Percentiles rank a stretch among this genome's conserved stretches.
phyloP scores from a whole-genome alignment of 2,329 filamentous ascomycete species.

The Elsinoe fawcettii region DNA sequence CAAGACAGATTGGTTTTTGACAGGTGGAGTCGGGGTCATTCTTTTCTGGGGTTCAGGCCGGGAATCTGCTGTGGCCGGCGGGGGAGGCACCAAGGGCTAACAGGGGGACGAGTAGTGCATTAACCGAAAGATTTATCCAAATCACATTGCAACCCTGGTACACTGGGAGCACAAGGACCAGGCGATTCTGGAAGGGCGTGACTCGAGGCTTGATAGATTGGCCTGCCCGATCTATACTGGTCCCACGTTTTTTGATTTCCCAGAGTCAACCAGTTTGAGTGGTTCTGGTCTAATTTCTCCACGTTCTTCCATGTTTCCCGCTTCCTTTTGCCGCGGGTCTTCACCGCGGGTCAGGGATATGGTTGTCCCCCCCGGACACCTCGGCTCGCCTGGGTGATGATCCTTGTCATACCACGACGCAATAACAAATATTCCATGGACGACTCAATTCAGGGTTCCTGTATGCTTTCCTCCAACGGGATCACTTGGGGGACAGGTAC shows the following conservation, averaged over 20 bases:
- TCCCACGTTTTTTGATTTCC: neutral
- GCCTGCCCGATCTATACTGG: constrained; percentile 6
- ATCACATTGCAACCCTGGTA: constrained; percentile 4
- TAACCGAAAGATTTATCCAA: constrained; percentile 1
- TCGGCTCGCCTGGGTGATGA: neutral
- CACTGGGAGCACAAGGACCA: no score
- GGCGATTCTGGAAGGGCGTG: neutral
- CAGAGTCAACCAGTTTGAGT: no score
- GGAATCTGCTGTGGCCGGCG: neutral
- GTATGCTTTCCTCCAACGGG: no score
- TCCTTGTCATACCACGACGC: neutral
- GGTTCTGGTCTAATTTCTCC: neutral
- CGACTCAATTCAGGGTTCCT: neutral
- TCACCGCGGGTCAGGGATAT: no score
- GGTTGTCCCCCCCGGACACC: no score
- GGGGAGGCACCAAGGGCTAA: neutral
- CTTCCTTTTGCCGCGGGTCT: neutral
- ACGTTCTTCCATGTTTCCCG: neutral
- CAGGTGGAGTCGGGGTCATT: neutral
- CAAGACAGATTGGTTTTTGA: neutral
- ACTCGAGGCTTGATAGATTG: neutral
- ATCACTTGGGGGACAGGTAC: neutral
- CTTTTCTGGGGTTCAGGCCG: neutral
- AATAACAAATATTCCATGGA: neutral
- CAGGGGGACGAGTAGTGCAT: neutral